Evolutionary conservation across 2,329 filamentous ascomycete species (phyloP).

Genomic region (Aspergillus sp.): DNA sequence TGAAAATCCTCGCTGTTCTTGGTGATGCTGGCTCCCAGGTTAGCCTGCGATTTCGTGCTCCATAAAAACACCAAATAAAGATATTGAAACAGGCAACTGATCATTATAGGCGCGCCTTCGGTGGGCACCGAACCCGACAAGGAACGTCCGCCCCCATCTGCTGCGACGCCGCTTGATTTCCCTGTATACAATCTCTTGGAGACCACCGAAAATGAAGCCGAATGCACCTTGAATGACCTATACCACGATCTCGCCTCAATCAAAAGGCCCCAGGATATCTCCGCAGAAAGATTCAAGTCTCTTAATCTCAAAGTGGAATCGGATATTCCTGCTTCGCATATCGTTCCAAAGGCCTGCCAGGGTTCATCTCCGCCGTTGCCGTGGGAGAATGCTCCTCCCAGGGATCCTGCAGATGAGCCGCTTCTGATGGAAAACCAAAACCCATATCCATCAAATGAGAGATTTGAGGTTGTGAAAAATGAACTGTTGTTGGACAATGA

Average conservation of each 20-base stretch:
- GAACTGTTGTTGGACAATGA: conserved; percentile 54
- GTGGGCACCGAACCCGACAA: conserved; percentile 30
- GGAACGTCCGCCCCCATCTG: conserved; percentile 45
- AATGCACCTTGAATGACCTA: conserved; percentile 32
- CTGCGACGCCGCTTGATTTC: conserved; percentile 49
- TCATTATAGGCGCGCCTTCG: conserved; percentile 24
- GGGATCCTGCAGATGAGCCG: conserved; percentile 20
- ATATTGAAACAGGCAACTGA: conserved; percentile 1
- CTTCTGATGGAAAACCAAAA: conserved; percentile 45
- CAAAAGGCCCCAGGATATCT: conserved; percentile 37
- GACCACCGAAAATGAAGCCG: conserved; percentile 27
- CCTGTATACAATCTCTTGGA: conserved; percentile 41
- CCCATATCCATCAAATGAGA: conserved; percentile 43
- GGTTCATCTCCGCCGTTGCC: conserved; percentile 33
- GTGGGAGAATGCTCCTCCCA: conserved; percentile 23
- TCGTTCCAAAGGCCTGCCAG: conserved; percentile 32
- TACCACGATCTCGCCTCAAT: conserved; percentile 42
- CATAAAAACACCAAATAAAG: neutral
- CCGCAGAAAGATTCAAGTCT: conserved; percentile 30
- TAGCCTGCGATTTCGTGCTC: no score
- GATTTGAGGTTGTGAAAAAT: conserved; percentile 44
- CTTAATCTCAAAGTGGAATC: conserved; percentile 38
- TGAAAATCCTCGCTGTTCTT: no score
- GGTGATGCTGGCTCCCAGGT: no score
- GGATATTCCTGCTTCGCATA: conserved; percentile 29